phyloP scores from a whole-genome alignment of 108 stramenopile species.

The Cyclotella baltica region DNA sequence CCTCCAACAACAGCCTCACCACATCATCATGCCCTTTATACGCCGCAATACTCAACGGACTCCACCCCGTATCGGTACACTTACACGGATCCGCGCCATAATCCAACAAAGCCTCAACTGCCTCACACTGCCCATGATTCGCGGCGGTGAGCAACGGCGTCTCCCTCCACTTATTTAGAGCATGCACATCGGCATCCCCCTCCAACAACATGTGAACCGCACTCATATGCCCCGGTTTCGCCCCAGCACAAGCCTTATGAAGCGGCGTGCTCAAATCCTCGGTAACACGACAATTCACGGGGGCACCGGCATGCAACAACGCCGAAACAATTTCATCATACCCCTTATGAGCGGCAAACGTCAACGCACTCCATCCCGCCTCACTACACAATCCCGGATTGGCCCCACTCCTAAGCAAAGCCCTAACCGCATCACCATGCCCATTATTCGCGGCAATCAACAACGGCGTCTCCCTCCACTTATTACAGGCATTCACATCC shows the following conservation, averaged over 20 bases:
- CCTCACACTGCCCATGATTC: conserved; percentile 87
- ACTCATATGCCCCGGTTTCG: conserved; percentile 81
- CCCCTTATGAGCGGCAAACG: conserved; percentile 95
- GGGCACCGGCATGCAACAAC: conserved; percentile 74
- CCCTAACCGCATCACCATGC: conserved; percentile 85
- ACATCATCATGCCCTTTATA: conserved; percentile 94
- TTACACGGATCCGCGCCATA: conserved; percentile 89
- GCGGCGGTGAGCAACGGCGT: conserved; percentile 89
- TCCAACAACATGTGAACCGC: conserved; percentile 78
- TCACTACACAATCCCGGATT: conserved; percentile 87
- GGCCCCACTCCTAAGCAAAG: conserved; percentile 78
- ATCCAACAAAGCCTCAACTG: conserved; percentile 78
- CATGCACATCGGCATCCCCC: conserved; percentile 85
- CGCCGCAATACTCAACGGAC: conserved; percentile 90
- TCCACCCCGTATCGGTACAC: conserved; percentile 92
- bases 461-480: conserved; percentile 90
- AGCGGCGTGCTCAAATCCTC: conserved; percentile 89
- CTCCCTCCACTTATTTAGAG: conserved; percentile 93
- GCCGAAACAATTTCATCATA: conserved; percentile 87
- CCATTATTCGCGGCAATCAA: conserved; percentile 90
- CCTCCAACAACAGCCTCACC: conserved; percentile 80
- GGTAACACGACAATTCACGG: conserved; percentile 86
- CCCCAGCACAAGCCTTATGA: conserved; percentile 92
- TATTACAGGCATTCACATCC: conserved; percentile 92
- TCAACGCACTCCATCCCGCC: conserved; percentile 90